Evolutionary conservation across 768 basidiomycete genomes (phyloP).

Genomic region (Omphalotus guepiniiformis): DNA sequence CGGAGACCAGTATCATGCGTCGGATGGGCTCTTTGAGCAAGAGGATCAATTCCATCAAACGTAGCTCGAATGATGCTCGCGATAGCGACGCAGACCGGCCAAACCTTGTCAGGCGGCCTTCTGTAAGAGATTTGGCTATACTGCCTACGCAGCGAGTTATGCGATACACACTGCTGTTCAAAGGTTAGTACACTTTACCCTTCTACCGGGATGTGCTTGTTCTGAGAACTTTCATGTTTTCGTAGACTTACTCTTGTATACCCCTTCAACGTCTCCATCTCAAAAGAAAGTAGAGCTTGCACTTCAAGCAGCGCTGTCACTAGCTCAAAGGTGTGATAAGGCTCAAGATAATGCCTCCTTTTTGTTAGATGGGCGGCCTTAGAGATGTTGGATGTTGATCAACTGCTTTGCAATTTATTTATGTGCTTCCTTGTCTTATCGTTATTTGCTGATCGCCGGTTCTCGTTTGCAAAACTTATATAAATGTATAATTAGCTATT

Average conservation of each 20-base stretch:
- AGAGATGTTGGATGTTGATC: too few relatives aligned
- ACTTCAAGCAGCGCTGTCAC: slow-evolving; percentile 38
- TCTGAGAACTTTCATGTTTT: slow-evolving; percentile 5
- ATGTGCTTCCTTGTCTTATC: too few relatives aligned
- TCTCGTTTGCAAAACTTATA: too few relatives aligned
- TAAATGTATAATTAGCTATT: too few relatives aligned
- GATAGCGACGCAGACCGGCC: background rate
- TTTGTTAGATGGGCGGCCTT: too few relatives aligned
- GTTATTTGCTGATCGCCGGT: too few relatives aligned
- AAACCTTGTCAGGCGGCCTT: slow-evolving; percentile 11
- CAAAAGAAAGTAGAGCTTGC: slow-evolving; percentile 44
- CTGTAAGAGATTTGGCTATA: slow-evolving; percentile 57
- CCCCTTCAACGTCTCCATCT: slow-evolving; percentile 42
- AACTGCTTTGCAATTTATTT: too few relatives aligned
- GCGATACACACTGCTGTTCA: slow-evolving; percentile 58
- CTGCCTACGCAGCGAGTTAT: slow-evolving; percentile 61
- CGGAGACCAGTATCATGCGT: background rate
- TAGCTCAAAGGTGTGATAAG: slow-evolving; percentile 45
- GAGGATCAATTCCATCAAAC: slow-evolving; percentile 6
- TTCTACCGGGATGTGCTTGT: background rate
- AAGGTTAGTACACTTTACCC: slow-evolving; percentile 39
- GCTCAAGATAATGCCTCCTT: slow-evolving; percentile 49
- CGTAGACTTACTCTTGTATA: slow-evolving; percentile 48
- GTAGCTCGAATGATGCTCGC: slow-evolving; percentile 1
- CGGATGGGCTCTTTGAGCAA: slow-evolving; percentile 9